Evolutionary conservation across 31 red algal genomes (phyloP).

Genomic region (Asparagopsis taxiformis): DNA sequence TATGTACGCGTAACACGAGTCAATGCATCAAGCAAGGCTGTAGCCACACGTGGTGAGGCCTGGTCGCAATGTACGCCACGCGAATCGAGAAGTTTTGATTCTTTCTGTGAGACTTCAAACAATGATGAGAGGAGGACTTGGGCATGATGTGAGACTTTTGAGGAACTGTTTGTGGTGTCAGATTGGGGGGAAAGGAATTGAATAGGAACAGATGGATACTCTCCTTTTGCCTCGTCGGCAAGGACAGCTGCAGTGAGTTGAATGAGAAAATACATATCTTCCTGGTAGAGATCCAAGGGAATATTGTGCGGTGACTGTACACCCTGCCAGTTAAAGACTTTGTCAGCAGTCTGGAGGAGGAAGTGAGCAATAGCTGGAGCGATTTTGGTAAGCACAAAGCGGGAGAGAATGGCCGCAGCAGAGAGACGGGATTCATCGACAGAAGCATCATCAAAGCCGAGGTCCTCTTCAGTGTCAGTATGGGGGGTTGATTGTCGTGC

Average conservation of each 20-base stretch:
- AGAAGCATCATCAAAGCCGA: conserved; percentile 41
- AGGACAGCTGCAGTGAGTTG: conserved; percentile 27
- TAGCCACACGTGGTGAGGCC: conserved; percentile 36
- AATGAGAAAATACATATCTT: conserved; percentile 40
- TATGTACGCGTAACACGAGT: conserved; percentile 28
- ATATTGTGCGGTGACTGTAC: not conserved
- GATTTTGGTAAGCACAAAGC: conserved; percentile 24
- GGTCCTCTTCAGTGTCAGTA: conserved; percentile 38
- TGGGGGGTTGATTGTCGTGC: not conserved
- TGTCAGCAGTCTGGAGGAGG: conserved; percentile 10
- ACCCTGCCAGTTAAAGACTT: conserved; percentile 10
- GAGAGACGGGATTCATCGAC: conserved; percentile 20
- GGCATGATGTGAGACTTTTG: conserved; percentile 4
- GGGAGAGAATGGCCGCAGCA: conserved; percentile 21
- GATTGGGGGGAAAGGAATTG: conserved; percentile 11
- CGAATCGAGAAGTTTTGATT: conserved; percentile 1
- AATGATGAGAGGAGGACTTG: conserved; percentile 21
- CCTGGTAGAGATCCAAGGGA: conserved; percentile 26
- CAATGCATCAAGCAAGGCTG: conserved; percentile 17
- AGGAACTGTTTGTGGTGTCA: not conserved
- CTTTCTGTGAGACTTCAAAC: conserved; percentile 19
- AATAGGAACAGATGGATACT: conserved; percentile 38
- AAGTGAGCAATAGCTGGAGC: not conserved
- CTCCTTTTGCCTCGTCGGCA: conserved; percentile 37
- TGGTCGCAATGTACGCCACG: conserved; percentile 31